Conservation (phyloP, 2,329 filamentous ascomycete genomes). For the Microdochium bolleyi region DNA sequence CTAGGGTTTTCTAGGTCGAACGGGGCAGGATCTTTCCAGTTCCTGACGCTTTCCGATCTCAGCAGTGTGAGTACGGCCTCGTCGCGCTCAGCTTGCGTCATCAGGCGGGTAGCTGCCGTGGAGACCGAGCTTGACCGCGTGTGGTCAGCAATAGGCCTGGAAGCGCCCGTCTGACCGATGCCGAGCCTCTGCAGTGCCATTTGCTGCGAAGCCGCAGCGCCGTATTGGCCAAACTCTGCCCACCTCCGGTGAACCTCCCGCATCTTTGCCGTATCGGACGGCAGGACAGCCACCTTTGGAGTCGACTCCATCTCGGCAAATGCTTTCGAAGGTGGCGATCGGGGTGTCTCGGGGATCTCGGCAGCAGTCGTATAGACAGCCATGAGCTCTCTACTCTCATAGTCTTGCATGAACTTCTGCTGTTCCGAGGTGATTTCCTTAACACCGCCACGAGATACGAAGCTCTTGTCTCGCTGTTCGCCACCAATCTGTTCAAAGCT, state of each 20-base stretch:
- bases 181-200: conserved; percentile 35
- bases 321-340: conserved; percentile 37
- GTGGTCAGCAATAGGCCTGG: not conserved
- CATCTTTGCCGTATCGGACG: conserved; percentile 29
- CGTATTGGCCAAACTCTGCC: conserved; percentile 35
- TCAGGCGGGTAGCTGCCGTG: conserved; percentile 17
- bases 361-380: conserved; percentile 45
- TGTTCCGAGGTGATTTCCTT: conserved; percentile 44
- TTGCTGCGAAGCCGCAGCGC: conserved; percentile 30
- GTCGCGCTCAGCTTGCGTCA: conserved; percentile 26
- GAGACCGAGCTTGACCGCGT: not conserved
- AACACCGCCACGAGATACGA: conserved; percentile 44
- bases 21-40: conserved; percentile 33
- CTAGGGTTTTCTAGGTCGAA: conserved; percentile 22
- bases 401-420: conserved; percentile 45
- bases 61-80: conserved; percentile 32
- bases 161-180: conserved; percentile 17
- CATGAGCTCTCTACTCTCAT: conserved; percentile 54
- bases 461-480: conserved; percentile 38
- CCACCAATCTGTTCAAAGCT: conserved; percentile 40
- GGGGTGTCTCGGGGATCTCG: conserved; percentile 49
- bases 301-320: conserved; percentile 9
- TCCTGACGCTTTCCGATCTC: conserved; percentile 30
- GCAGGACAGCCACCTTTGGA: conserved; percentile 25
- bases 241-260: conserved; percentile 42